These are phyloP conservation scores for Paramecium bursaria DNA, from an alignment of 73 alveolate species.

Conservation along the genomic window DNA sequence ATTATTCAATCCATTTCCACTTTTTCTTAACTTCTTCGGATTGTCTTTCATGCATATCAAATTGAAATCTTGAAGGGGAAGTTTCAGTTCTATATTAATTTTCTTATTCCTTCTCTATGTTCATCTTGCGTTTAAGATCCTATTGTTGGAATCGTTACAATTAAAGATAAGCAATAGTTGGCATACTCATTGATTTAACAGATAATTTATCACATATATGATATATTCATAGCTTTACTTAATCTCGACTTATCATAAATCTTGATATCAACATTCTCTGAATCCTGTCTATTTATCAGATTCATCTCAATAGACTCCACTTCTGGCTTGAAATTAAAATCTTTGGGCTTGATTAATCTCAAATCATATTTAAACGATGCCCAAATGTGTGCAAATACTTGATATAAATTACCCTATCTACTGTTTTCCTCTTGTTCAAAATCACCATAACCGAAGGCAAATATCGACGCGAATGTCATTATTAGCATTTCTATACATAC, in stretches of 20 bases:
- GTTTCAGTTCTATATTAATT: not conserved
- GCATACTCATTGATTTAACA: not conserved
- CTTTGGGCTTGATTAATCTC: slow-evolving; percentile 67
- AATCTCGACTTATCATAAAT: slow-evolving; percentile 15
- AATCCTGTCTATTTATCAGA: not conserved
- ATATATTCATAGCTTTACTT: slow-evolving; percentile 45
- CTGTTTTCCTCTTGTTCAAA: slow-evolving; percentile 11
- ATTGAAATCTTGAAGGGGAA: not conserved
- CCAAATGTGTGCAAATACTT: slow-evolving; percentile 67
- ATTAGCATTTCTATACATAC: slow-evolving; percentile 68
- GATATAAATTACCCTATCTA: slow-evolving; percentile 15
- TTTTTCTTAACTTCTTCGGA: not conserved
- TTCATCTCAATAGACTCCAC: slow-evolving; percentile 17
- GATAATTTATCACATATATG: slow-evolving; percentile 24
- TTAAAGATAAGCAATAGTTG: not conserved
- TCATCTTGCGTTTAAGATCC: not conserved
- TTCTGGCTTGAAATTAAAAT: slow-evolving; percentile 57
- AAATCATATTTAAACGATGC: slow-evolving; percentile 59
- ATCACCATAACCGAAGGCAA: slow-evolving; percentile 57
- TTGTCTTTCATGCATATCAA: not conserved
- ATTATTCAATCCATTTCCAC: not conserved
- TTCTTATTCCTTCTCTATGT: not conserved
- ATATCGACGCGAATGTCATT: slow-evolving; percentile 63
- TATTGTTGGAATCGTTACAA: not conserved
- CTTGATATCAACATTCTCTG: not conserved